Evolutionary conservation across 257 asterid species (phyloP).

Genomic region (Lycium barbarum): DNA sequence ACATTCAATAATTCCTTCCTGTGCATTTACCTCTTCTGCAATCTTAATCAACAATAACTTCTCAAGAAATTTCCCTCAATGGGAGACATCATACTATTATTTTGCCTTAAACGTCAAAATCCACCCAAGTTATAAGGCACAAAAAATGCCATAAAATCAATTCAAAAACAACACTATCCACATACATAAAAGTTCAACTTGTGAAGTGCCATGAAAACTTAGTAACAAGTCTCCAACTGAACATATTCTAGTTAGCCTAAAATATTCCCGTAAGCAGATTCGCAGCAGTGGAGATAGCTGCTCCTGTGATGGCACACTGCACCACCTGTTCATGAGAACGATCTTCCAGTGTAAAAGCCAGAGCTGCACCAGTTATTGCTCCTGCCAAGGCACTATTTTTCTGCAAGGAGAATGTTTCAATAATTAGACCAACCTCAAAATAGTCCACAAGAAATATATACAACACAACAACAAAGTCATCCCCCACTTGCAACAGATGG

Average conservation of each 20-base stretch:
- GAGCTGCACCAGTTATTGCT: slow-evolving; percentile 86
- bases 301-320: slow-evolving; percentile 90
- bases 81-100: background rate
- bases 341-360: slow-evolving; percentile 68
- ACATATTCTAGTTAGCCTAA: slow-evolving; percentile 30
- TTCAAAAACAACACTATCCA: background rate
- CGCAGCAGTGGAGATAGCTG: slow-evolving; percentile 89
- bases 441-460: background rate
- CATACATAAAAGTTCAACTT: background rate
- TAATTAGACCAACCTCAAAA: background rate
- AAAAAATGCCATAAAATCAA: background rate
- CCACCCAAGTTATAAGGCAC: background rate
- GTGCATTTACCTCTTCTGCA: background rate
- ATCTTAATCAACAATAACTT: background rate
- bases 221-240: background rate
- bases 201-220: background rate
- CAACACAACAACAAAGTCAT: too few relatives aligned
- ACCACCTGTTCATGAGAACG: slow-evolving; percentile 79
- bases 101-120: background rate
- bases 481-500: background rate
- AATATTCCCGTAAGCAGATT: slow-evolving; percentile 82
- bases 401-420: slow-evolving; percentile 42
- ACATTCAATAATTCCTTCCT: background rate
- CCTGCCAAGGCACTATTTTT: slow-evolving; percentile 91
- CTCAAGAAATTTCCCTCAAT: background rate